A percentile compares a stretch with the other conserved stretches of the same genome.
phyloP scores from a whole-genome alignment of 305 asterid genomes.

The Rubia occidens region DNA sequence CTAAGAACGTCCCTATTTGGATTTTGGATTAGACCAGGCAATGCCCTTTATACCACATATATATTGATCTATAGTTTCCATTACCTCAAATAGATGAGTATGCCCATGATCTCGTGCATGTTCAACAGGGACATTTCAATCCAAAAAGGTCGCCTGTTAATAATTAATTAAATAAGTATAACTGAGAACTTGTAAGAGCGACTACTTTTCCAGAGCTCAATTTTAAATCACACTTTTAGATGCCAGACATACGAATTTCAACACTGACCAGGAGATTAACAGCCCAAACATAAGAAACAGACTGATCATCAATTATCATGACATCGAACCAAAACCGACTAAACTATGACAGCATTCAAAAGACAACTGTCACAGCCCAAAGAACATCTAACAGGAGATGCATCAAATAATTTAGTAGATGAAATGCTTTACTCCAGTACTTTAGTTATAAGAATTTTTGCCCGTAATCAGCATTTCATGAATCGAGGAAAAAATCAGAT shows the following conservation, averaged over 20 bases:
- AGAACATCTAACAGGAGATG: background rate
- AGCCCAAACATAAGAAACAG: background rate
- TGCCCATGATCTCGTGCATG: slow-evolving; percentile 91
- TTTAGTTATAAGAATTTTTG: slow-evolving; percentile 86
- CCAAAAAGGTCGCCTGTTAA: slow-evolving; percentile 88
- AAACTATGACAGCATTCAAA: background rate
- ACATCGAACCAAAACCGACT: background rate
- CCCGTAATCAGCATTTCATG: slow-evolving; percentile 88
- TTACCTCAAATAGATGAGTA: slow-evolving; percentile 82
- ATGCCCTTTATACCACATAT: background rate
- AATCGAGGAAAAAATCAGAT: slow-evolving; percentile 71
- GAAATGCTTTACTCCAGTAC: slow-evolving; percentile 58
- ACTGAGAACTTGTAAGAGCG: background rate
- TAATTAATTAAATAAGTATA: no score
- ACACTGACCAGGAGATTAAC: background rate
- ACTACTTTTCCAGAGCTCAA: background rate
- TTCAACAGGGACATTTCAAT: slow-evolving; percentile 57
- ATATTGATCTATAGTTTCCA: slow-evolving; percentile 8
- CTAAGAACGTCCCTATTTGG: background rate
- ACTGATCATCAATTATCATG: slow-evolving; percentile 1
- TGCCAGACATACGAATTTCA: background rate
- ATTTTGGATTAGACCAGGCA: background rate
- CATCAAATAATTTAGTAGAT: background rate
- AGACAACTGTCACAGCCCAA: background rate
- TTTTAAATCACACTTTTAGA: background rate